phyloP scores from a whole-genome alignment of 192 early-diverging fungal species.

The Linnemannia schmuckeri region DNA sequence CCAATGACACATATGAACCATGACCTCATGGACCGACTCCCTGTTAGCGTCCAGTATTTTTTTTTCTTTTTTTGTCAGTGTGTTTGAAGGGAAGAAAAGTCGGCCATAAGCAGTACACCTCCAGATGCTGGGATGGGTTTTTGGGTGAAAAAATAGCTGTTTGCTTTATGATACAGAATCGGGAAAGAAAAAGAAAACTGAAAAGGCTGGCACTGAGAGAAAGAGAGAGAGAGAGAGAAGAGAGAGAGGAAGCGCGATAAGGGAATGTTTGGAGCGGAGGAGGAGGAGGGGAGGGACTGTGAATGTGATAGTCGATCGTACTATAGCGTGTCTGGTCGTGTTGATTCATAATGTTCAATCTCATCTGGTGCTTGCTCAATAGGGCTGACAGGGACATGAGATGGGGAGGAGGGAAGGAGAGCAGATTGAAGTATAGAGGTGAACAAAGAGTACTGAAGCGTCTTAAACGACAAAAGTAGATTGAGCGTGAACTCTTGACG shows the following conservation, averaged over 20 bases:
- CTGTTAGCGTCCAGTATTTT: too few relatives aligned
- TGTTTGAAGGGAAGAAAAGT: not conserved
- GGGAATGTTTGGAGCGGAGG: not conserved
- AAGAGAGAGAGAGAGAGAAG: not conserved
- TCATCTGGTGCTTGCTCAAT: not conserved
- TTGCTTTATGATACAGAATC: not conserved
- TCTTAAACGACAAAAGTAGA: not conserved
- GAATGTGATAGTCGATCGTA: not conserved
- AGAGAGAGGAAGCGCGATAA: not conserved
- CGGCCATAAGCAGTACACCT: not conserved
- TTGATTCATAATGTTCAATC: not conserved
- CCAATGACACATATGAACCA: too few relatives aligned
- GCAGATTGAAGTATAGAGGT: not conserved
- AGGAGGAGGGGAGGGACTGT: not conserved
- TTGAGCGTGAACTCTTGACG: conserved; percentile 7
- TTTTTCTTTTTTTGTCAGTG: too few relatives aligned
- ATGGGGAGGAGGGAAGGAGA: not conserved
- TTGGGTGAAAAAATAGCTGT: not conserved
- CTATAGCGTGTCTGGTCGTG: not conserved
- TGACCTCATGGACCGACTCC: too few relatives aligned
- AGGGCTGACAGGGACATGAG: not conserved
- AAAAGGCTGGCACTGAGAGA: not conserved
- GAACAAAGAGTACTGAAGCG: not conserved
- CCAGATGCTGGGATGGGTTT: not conserved
- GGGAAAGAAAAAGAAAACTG: not conserved